Evolutionary conservation across 352 stramenopile species (phyloP).

Genomic region (Phytopythium kandeliae): DNA sequence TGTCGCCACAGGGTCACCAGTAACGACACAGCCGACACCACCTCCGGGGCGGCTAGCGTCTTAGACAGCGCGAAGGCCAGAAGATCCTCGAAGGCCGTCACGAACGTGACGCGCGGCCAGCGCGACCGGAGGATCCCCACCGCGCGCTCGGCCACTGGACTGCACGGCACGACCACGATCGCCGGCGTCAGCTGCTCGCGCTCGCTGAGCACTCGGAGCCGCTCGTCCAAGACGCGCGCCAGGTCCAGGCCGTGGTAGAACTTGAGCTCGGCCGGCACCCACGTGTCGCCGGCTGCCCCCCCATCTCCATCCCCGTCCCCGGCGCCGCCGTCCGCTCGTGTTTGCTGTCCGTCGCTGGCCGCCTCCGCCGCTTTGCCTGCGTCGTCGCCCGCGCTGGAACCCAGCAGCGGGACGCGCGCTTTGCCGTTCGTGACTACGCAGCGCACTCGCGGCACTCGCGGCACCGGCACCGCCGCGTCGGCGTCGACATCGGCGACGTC

Average conservation of each 20-base stretch:
- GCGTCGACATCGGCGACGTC: neutral
- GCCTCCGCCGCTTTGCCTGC: slow-evolving; percentile 1
- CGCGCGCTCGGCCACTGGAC: slow-evolving; percentile 25
- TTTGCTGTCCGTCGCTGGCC: too few species aligned
- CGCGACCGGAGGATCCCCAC: slow-evolving; percentile 30
- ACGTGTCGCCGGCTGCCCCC: too few species aligned
- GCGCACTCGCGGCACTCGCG: slow-evolving; percentile 22
- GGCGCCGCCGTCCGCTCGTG: too few species aligned
- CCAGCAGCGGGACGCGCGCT: slow-evolving; percentile 19
- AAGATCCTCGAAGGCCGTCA: slow-evolving; percentile 40
- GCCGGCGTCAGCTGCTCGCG: slow-evolving; percentile 28
- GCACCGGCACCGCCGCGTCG: slow-evolving; percentile 6
- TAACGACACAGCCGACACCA: slow-evolving; percentile 25
- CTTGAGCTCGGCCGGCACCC: slow-evolving; percentile 5
- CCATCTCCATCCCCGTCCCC: neutral
- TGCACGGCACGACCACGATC: slow-evolving; percentile 40
- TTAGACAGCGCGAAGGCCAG: slow-evolving; percentile 40
- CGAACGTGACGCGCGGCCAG: slow-evolving; percentile 33
- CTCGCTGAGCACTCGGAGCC: slow-evolving; percentile 24
- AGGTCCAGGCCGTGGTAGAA: slow-evolving; percentile 51
- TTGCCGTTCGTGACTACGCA: slow-evolving; percentile 35
- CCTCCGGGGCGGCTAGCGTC: slow-evolving; percentile 25
- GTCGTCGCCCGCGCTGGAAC: neutral
- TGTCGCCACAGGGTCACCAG: slow-evolving; percentile 31
- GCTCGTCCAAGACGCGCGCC: slow-evolving; percentile 35